Conservation (phyloP, 2,329 filamentous ascomycete genomes). For the Phaeosphaeria sp. region DNA sequence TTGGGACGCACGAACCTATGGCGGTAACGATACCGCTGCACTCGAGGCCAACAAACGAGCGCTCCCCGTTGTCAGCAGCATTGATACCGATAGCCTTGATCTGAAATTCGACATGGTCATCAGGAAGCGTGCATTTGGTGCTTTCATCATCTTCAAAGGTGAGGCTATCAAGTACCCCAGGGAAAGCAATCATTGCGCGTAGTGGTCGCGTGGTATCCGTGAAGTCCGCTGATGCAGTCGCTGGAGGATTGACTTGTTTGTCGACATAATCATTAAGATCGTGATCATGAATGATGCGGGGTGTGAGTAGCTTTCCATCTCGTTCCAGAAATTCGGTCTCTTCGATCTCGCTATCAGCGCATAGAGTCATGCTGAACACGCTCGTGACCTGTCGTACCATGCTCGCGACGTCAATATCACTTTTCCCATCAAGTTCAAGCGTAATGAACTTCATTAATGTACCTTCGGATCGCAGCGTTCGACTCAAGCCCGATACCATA, state of each 20-base stretch:
- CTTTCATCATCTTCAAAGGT: constrained; percentile 26
- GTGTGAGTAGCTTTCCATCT: constrained; percentile 10
- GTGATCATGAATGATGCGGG: constrained; percentile 21
- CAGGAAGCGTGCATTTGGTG: not conserved
- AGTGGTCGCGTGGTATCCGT: constrained; percentile 16
- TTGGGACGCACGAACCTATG: constrained; percentile 18
- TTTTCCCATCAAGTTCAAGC: constrained; percentile 10
- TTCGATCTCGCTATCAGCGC: not conserved
- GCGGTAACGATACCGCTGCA: constrained; percentile 22
- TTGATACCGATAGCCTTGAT: constrained; percentile 38
- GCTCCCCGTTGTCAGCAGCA: constrained; percentile 2
- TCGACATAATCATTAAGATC: constrained; percentile 32
- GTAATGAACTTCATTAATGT: constrained; percentile 13
- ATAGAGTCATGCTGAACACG: constrained; percentile 3
- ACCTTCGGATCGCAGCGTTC: constrained; percentile 17
- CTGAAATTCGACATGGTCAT: constrained; percentile 42
- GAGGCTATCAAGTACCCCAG: constrained; percentile 23
- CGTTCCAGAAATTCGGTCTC: constrained; percentile 13
- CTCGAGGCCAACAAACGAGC: constrained; percentile 6
- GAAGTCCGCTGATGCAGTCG: constrained; percentile 20
- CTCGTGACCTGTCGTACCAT: not conserved
- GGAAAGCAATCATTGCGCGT: constrained; percentile 14
- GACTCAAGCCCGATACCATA: constrained; percentile 16
- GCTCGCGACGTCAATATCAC: not conserved
- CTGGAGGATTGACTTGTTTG: constrained; percentile 24